Evolutionary conservation across 2,329 filamentous ascomycete species (phyloP).

Genomic region (Phialophora verrucosa): DNA sequence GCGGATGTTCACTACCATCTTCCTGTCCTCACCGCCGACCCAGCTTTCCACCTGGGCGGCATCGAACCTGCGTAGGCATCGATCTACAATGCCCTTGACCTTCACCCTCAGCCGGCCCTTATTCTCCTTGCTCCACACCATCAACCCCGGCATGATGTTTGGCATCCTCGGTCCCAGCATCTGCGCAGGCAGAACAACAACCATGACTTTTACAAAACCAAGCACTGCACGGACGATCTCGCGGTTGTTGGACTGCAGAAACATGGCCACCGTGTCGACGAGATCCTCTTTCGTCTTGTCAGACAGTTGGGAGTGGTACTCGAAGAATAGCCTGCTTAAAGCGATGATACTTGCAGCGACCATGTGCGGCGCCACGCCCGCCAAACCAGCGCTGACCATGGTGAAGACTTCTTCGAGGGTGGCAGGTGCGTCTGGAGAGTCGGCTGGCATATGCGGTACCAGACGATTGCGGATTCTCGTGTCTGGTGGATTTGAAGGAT

Average conservation of each 20-base stretch:
- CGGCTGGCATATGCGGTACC: conserved; percentile 81
- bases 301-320: conserved; percentile 76
- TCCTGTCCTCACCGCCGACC: conserved; percentile 74
- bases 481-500: conserved; percentile 62
- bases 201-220: conserved; percentile 94
- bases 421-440: conserved; percentile 77
- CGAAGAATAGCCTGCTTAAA: conserved; percentile 88
- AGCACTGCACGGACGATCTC: conserved; percentile 95
- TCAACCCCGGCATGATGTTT: conserved; percentile 82
- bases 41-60: conserved; percentile 77
- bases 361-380: conserved; percentile 93
- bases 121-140: conserved; percentile 97
- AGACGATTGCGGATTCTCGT: conserved; percentile 85
- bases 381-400: conserved; percentile 95
- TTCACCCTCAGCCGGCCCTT: conserved; percentile 96
- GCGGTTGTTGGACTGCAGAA: conserved; percentile 93
- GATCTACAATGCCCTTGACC: conserved; percentile 96
- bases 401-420: conserved; percentile 95
- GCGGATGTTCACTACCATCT: conserved; percentile 90
- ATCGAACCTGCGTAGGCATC: conserved; percentile 90
- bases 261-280: conserved; percentile 93
- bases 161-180: conserved; percentile 78
- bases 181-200: conserved; percentile 77
- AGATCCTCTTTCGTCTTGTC: conserved; percentile 77
- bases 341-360: conserved; percentile 96